These are phyloP conservation scores for Pseudozyma hubeiensis DNA, from an alignment of 1,284 basidiomycete genomes.

Conservation along the genomic window DNA sequence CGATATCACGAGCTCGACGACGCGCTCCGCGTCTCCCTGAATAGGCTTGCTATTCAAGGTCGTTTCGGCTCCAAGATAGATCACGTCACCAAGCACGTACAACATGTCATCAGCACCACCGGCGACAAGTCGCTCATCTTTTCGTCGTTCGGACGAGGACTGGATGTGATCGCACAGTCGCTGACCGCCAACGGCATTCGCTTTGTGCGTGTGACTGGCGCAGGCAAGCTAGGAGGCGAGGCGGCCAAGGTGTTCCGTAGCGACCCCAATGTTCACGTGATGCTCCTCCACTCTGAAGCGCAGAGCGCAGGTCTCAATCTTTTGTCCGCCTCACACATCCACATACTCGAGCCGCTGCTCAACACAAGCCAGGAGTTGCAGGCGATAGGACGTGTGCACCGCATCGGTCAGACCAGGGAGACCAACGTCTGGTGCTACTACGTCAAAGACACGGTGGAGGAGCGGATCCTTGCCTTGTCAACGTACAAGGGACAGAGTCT, in stretches of 20 bases:
- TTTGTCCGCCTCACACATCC: conserved; percentile 56
- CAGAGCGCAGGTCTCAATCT: conserved; percentile 65
- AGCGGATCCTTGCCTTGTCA: conserved; percentile 52
- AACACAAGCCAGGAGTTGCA: conserved; percentile 63
- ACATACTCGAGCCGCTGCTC: conserved; percentile 64
- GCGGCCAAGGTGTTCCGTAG: conserved; percentile 51
- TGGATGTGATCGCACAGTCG: conserved; percentile 61
- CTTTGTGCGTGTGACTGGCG: conserved; percentile 50
- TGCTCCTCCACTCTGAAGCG: conserved; percentile 65
- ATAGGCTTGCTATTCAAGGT: conserved; percentile 39
- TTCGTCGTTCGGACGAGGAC: conserved; percentile 61
- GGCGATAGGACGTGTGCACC: conserved; percentile 63
- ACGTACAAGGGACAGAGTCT: conserved; percentile 53
- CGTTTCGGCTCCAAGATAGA: conserved; percentile 64
- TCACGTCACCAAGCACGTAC: conserved; percentile 57
- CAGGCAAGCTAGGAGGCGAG: conserved; percentile 37
- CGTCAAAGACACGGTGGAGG: conserved; percentile 62
- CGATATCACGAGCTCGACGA: conserved; percentile 45
- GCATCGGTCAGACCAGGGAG: conserved; percentile 62
- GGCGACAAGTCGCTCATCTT: conserved; percentile 65
- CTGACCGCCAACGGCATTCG: conserved; percentile 57
- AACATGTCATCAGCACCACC: conserved; percentile 35
- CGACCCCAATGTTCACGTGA: conserved; percentile 44
- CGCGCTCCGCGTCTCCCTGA: conserved; percentile 29
- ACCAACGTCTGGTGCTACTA: conserved; percentile 62